These are phyloP conservation scores for Fraxinus paxiana DNA, from an alignment of 305 asterid species.

Conservation along the genomic window DNA sequence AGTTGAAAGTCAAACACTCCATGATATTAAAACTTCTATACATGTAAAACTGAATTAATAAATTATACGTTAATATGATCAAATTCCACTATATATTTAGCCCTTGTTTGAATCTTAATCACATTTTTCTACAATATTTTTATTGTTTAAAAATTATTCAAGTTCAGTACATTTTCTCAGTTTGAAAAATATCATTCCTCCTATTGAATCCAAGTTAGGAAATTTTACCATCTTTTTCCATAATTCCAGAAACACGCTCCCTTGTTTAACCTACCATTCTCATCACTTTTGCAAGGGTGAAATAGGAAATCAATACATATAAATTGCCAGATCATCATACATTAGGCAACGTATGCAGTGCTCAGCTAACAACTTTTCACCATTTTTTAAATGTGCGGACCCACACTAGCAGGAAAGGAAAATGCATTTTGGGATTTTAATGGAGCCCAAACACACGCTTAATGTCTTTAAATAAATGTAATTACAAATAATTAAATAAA, in stretches of 20 bases:
- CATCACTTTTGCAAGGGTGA: neutral
- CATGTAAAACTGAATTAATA: neutral
- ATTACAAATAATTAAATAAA: neutral
- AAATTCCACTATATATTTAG: neutral
- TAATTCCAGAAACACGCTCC: neutral
- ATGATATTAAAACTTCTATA: neutral
- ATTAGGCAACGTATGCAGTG: neutral
- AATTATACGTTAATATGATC: neutral
- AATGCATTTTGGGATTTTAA: neutral
- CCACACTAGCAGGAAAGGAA: neutral
- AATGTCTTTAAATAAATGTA: neutral
- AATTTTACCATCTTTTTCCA: neutral
- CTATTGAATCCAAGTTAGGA: neutral
- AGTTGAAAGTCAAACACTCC: neutral
- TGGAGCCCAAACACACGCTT: neutral
- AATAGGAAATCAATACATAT: neutral
- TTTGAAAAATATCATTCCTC: neutral
- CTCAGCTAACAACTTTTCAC: neutral
- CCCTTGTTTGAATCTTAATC: neutral
- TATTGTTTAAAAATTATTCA: neutral
- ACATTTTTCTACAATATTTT: neutral
- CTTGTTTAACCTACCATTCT: neutral
- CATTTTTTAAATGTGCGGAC: neutral
- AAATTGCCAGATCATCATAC: neutral
- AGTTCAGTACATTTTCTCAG: neutral